These are phyloP conservation scores for Penicillium sp. DNA, from an alignment of 2,329 filamentous ascomycete species.

Conservation along the genomic window DNA sequence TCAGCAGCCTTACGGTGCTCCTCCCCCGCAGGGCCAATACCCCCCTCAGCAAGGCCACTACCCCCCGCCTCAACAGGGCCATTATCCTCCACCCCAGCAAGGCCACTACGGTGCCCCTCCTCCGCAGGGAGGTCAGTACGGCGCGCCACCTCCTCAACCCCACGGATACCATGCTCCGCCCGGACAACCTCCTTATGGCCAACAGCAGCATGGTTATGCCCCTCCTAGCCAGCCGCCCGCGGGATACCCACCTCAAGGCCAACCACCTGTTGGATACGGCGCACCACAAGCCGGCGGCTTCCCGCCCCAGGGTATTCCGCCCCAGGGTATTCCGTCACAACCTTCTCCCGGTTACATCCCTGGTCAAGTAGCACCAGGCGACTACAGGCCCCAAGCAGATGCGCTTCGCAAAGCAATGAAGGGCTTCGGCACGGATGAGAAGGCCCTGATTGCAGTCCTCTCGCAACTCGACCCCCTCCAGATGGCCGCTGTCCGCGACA, in stretches of 20 bases:
- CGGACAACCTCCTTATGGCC: slow-evolving; percentile 38
- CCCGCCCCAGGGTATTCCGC: slow-evolving; percentile 47
- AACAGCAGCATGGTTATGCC: slow-evolving; percentile 19
- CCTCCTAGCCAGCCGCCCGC: slow-evolving; percentile 32
- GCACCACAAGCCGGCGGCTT: slow-evolving; percentile 23
- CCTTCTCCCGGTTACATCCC: slow-evolving; percentile 74
- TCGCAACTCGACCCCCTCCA: slow-evolving; percentile 74
- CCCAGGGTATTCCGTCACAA: slow-evolving; percentile 51
- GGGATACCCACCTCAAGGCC: slow-evolving; percentile 35
- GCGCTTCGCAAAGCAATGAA: slow-evolving; percentile 82
- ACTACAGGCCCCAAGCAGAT: slow-evolving; percentile 68
- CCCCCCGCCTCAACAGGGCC: slow-evolving; percentile 20
- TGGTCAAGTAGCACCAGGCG: slow-evolving; percentile 63
- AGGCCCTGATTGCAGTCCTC: slow-evolving; percentile 67
- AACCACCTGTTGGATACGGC: slow-evolving; percentile 26
- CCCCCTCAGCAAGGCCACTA: slow-evolving; percentile 7
- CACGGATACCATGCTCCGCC: slow-evolving; percentile 18
- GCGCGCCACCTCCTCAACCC: slow-evolving; percentile 31
- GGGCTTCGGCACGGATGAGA: slow-evolving; percentile 87
- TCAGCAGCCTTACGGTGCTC: slow-evolving; percentile 17
- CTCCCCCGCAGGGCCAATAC: slow-evolving; percentile 25
- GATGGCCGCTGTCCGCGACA: slow-evolving; percentile 63
- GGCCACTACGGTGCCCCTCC: slow-evolving; percentile 21
- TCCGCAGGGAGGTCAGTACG: no score
- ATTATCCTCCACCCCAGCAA: slow-evolving; percentile 36